phyloP scores from a whole-genome alignment of 139 green algal species.

The Chlamydomonas sp. region DNA sequence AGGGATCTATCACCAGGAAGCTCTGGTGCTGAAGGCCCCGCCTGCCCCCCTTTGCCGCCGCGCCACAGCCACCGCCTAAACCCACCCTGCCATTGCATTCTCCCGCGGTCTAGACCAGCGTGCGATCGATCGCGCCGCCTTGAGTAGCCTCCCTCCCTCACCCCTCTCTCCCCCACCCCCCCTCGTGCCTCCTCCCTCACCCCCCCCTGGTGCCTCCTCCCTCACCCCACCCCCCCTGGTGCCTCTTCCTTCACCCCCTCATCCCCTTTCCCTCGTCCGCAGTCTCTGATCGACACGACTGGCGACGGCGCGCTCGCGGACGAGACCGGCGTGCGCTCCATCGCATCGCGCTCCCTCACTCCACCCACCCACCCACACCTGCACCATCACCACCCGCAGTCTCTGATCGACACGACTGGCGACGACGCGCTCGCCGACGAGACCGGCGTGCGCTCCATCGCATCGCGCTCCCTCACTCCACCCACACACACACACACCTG shows the following conservation, averaged over 20 bases:
- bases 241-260: background rate
- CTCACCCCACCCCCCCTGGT: background rate
- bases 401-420: no score
- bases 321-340: background rate
- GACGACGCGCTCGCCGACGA: no score
- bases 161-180: background rate
- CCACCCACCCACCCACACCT: background rate
- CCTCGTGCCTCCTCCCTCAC: background rate
- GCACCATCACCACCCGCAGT: background rate
- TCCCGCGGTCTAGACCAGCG: no score
- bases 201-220: background rate
- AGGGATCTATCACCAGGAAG: no score
- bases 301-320: constrained; percentile 14
- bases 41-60: no score
- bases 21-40: no score
- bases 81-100: no score
- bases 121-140: background rate
- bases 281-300: constrained; percentile 60
- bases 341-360: background rate
- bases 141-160: background rate
- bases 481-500: background rate
- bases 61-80: no score
- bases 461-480: background rate
- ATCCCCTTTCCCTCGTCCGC: no score
- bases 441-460: background rate